Base-by-base conservation (phyloP, 345 rosid species). In the Aurinia saxatilis region DNA sequence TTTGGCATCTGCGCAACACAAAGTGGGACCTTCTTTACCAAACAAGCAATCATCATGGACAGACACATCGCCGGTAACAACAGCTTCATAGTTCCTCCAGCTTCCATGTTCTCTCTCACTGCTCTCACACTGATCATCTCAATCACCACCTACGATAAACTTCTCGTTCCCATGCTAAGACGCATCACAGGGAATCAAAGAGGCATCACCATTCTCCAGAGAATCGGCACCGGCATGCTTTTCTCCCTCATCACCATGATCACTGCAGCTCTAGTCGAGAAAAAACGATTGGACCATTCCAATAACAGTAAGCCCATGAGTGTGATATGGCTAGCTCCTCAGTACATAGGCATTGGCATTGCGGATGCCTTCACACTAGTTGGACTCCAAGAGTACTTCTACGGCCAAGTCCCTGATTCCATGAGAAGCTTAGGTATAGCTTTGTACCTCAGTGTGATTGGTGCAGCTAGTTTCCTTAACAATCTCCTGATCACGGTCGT, bases 371-470 rank as follows among this genome's bases (percentile, higher is more conserved):
- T 92, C 57, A 64, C 97, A 15, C 77, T 89, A 2, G 90, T 87
- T 11, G 98, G 98, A 14, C 76, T 92, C 31, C 97, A 89, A 66
- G 98, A 92, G 71, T 92, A 85, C 54, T 92, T 92, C 58, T 89
- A 92, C 10, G 96, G 89, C 55, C 98, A 92, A 76, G 98, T 92
- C 31, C 97, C 98, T 0, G 97, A 92, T 73, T 80, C 91, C 0
- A 92, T 92, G 98, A 75, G 98, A 69, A 92, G 95, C 73, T 58
- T 92, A 65, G 98, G 98, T 34, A 89, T 92, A 39, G 98, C 98
- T 6, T 75, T 89, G 15, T 92, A 89, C 76, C 78, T 89, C 2
- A 87, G 98, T 37, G 95, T 87, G 44, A 39, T 89, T 2, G 98
- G 97, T 2, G 85, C 85, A 0, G 82, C 82, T 19, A 93, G 73